phyloP scores from a whole-genome alignment of 768 basidiomycete species.

The Hypholoma sublateritium region DNA sequence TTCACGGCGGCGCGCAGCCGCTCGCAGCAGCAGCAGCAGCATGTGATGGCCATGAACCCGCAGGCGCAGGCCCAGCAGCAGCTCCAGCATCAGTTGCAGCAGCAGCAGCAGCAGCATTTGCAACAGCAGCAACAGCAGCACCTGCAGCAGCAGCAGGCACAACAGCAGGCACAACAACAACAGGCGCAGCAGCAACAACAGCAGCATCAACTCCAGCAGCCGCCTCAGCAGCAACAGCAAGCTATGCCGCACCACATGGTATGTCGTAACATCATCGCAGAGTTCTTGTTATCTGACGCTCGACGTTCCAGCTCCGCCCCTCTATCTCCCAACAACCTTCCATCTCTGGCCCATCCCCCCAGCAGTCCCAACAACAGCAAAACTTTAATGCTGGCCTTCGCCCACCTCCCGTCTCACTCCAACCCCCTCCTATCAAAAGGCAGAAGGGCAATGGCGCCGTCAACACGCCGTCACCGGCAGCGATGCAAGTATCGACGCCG shows the following conservation, averaged over 20 bases:
- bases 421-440: conserved; percentile 21
- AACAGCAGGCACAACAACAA: conserved; percentile 18
- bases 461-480: conserved; percentile 21
- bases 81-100: conserved; percentile 10
- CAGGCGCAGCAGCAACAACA: conserved; percentile 13
- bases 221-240: neutral
- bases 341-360: conserved; percentile 17
- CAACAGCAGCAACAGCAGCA: conserved; percentile 7
- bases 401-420: conserved; percentile 19
- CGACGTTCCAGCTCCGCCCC: conserved; percentile 14
- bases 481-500: conserved; percentile 42
- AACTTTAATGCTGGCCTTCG: conserved; percentile 15
- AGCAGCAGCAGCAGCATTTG: neutral
- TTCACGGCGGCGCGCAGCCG: conserved; percentile 10
- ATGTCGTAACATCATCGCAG: neutral
- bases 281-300: neutral
- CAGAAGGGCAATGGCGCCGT: conserved; percentile 10
- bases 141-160: conserved; percentile 16
- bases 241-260: neutral
- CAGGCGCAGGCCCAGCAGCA: conserved; percentile 18
- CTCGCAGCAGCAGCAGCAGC: conserved; percentile 3
- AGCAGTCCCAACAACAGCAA: conserved; percentile 20
- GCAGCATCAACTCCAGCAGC: neutral
- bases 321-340: conserved; percentile 21
- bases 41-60: conserved; percentile 14